A percentile compares a stretch with the other conserved stretches of the same genome.
Evolutionary conservation across 2,329 filamentous ascomycete genomes (phyloP).

Genomic region (Aspergillus floridensis): DNA sequence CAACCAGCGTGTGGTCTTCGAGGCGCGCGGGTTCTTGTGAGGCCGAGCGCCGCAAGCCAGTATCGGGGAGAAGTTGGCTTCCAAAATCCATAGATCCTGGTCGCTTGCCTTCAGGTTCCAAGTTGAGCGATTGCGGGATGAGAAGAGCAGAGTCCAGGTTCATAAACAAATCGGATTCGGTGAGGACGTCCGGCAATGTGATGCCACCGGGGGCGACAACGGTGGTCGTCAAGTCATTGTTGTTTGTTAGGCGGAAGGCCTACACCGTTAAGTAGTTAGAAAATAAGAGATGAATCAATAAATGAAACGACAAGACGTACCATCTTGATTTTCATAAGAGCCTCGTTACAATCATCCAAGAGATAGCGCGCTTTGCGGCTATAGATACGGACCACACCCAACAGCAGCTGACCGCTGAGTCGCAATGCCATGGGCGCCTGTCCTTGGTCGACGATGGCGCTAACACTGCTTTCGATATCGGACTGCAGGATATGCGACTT

Average conservation of each 20-base stretch:
- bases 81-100: constrained; percentile 53
- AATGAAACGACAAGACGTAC: constrained; percentile 49
- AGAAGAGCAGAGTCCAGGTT: constrained; percentile 80
- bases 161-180: constrained; percentile 86
- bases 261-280: constrained; percentile 44
- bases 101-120: constrained; percentile 37
- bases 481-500: constrained; percentile 95
- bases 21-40: constrained; percentile 52
- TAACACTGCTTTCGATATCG: constrained; percentile 90
- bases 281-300: not conserved
- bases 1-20: constrained; percentile 70
- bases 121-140: constrained; percentile 65
- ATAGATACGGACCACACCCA: constrained; percentile 97
- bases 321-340: constrained; percentile 97
- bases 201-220: constrained; percentile 79
- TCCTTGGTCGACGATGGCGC: constrained; percentile 87
- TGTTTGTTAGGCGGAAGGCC: constrained; percentile 92
- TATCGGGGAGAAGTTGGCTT: constrained; percentile 77
- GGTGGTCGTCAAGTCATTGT: constrained; percentile 88
- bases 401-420: constrained; percentile 85
- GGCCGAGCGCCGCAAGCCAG: constrained; percentile 46
- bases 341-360: constrained; percentile 95
- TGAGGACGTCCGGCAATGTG: constrained; percentile 87
- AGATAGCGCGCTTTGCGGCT: constrained; percentile 95
- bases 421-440: constrained; percentile 94